Percentiles rank a stretch among this genome's conserved stretches.
Conservation (phyloP, 2,329 filamentous ascomycete species). For the Colletotrichum sp. region DNA sequence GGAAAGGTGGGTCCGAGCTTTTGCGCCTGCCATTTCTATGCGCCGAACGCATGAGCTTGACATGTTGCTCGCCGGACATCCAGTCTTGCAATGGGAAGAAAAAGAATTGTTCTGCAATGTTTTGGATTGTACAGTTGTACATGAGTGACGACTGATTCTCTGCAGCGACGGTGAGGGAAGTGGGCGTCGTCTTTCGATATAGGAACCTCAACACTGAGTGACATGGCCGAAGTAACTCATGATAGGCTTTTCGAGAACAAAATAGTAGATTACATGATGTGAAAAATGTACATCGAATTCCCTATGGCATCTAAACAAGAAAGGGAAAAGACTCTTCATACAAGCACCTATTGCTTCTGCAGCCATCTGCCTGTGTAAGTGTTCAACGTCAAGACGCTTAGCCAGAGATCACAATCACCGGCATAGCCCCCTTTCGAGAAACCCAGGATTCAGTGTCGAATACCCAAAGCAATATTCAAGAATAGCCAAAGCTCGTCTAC, state of each 20-base stretch:
- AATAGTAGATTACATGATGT: neutral
- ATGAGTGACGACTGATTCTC: neutral
- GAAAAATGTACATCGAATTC: neutral
- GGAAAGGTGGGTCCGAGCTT: neutral
- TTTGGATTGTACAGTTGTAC: neutral
- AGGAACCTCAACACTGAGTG: neutral
- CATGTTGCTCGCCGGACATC: neutral
- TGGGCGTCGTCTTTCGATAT: neutral
- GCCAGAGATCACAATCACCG: neutral
- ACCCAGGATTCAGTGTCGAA: neutral
- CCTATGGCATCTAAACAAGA: fast-evolving
- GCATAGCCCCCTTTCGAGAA: neutral
- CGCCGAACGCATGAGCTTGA: neutral
- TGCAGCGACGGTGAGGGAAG: neutral
- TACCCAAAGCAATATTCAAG: neutral
- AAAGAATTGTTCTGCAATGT: neutral
- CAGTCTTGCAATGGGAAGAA: neutral
- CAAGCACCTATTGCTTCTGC: neutral
- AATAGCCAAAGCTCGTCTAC: neutral
- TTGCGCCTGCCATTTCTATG: neutral
- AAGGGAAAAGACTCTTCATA: neutral
- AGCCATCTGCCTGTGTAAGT: neutral
- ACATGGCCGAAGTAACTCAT: no score
- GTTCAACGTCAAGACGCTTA: neutral
- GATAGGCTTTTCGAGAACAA: neutral